Conservation (phyloP, 805 yeast genomes). For the Ogataea paradorogensis region DNA sequence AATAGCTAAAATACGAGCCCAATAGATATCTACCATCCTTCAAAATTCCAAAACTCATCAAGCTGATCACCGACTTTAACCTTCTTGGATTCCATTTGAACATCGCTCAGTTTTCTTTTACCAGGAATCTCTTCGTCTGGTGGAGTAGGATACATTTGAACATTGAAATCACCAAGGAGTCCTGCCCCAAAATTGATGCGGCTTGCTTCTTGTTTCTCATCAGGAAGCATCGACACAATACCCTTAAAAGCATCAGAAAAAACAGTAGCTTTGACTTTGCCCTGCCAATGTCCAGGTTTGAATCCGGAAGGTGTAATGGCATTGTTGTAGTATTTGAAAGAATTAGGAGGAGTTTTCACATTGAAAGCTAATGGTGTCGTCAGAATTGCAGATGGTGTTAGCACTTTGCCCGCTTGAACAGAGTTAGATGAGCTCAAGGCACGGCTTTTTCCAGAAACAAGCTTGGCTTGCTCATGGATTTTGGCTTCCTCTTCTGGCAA, state of each 20-base stretch:
- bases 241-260: slow-evolving; percentile 46
- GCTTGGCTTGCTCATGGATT: slow-evolving; percentile 24
- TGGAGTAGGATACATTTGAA: slow-evolving; percentile 35
- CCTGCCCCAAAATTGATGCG: slow-evolving; percentile 6
- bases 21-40: slow-evolving; percentile 28
- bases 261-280: slow-evolving; percentile 45
- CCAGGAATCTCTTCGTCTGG: slow-evolving; percentile 30
- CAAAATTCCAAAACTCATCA: slow-evolving; percentile 26
- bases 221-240: slow-evolving; percentile 32
- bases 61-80: slow-evolving; percentile 13
- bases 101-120: slow-evolving; percentile 13
- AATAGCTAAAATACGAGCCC: slow-evolving; percentile 1
- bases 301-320: slow-evolving; percentile 16
- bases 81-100: slow-evolving; percentile 16
- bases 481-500: slow-evolving; percentile 39
- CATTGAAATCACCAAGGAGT: slow-evolving; percentile 15
- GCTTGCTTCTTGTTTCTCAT: slow-evolving; percentile 12
- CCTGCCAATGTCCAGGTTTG: slow-evolving; percentile 19
- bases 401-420: slow-evolving; percentile 16
- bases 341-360: slow-evolving; percentile 40
- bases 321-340: slow-evolving; percentile 34
- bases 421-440: slow-evolving; percentile 10
- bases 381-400: slow-evolving; percentile 39
- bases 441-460: slow-evolving; percentile 12
- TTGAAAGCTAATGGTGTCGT: slow-evolving; percentile 37